Evolutionary conservation across 1,284 basidiomycete species (phyloP).

Genomic region (Ceratorhiza oryzae-sativae): DNA sequence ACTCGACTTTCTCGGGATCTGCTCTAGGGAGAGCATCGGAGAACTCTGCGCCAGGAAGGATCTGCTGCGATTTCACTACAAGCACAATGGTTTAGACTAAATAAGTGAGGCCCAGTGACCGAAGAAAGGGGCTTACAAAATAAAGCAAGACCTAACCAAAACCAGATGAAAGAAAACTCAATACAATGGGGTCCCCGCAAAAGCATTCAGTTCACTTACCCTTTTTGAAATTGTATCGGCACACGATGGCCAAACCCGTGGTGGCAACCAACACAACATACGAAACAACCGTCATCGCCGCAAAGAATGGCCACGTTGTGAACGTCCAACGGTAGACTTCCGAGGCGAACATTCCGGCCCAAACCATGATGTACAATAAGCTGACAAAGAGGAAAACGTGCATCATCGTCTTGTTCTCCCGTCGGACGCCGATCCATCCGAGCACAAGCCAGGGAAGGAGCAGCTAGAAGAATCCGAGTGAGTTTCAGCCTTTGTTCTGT

Average conservation of each 20-base stretch:
- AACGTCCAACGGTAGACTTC: conserved; percentile 35
- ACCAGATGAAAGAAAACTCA: not conserved
- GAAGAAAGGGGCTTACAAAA: conserved; percentile 10
- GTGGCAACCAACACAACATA: conserved; percentile 63
- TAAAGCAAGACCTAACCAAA: conserved; percentile 17
- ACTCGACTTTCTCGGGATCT: conserved; percentile 27
- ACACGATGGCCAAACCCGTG: conserved; percentile 69
- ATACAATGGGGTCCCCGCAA: not conserved
- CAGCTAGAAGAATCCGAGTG: conserved; percentile 54
- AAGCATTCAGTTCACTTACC: conserved; percentile 58
- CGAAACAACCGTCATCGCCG: conserved; percentile 65
- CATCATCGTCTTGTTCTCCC: conserved; percentile 67
- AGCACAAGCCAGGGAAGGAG: conserved; percentile 71
- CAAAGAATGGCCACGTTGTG: conserved; percentile 61
- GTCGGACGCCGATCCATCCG: conserved; percentile 78
- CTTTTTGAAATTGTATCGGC: conserved; percentile 75
- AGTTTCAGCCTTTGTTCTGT: conserved; percentile 1
- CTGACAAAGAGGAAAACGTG: conserved; percentile 69
- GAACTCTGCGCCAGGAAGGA: conserved; percentile 61
- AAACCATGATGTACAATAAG: conserved; percentile 64
- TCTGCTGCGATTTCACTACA: conserved; percentile 65
- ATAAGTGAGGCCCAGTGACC: not conserved
- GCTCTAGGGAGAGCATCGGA: not conserved
- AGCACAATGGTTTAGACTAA: conserved; percentile 2
- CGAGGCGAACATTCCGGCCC: conserved; percentile 70